Evolutionary conservation across 176 grass and related monocot genomes (phyloP).

Genomic region (Elaeis guineensis): DNA sequence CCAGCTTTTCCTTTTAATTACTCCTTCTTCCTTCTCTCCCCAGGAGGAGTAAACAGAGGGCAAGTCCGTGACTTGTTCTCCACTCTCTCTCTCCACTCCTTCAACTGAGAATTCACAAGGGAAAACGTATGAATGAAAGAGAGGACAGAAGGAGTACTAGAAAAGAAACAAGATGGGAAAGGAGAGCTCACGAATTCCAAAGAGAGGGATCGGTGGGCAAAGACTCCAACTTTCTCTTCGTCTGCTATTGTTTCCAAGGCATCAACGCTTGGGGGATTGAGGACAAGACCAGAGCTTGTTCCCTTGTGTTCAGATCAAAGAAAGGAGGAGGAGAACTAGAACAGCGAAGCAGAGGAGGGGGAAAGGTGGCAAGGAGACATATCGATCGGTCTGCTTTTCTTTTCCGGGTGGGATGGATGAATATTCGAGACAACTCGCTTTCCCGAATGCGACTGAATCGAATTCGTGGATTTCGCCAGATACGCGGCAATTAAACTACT

Average conservation of each 20-base stretch:
- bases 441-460: constrained; percentile 35
- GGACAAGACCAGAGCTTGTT: constrained; percentile 5
- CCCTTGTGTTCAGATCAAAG: background rate
- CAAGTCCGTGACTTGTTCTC: background rate
- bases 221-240: background rate
- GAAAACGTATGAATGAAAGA: too few relatives aligned
- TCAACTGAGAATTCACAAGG: background rate
- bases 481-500: constrained; percentile 68
- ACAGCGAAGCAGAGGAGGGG: background rate
- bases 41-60: background rate
- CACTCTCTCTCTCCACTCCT: background rate
- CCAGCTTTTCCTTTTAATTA: background rate
- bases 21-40: background rate
- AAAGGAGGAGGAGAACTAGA: constrained; percentile 1
- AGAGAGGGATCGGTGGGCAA: background rate
- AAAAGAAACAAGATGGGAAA: too few relatives aligned
- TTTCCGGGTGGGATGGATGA: background rate
- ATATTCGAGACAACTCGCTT: constrained; percentile 4
- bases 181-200: too few relatives aligned
- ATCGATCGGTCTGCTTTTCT: background rate
- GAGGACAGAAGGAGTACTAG: too few relatives aligned
- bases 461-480: constrained; percentile 77
- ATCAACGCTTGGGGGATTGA: background rate
- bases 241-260: too few relatives aligned
- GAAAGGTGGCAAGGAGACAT: background rate